Evolutionary conservation across 768 basidiomycete genomes (phyloP), one percentile per base, ranked within the genome.

Genomic region (Mycena crocata): DNA sequence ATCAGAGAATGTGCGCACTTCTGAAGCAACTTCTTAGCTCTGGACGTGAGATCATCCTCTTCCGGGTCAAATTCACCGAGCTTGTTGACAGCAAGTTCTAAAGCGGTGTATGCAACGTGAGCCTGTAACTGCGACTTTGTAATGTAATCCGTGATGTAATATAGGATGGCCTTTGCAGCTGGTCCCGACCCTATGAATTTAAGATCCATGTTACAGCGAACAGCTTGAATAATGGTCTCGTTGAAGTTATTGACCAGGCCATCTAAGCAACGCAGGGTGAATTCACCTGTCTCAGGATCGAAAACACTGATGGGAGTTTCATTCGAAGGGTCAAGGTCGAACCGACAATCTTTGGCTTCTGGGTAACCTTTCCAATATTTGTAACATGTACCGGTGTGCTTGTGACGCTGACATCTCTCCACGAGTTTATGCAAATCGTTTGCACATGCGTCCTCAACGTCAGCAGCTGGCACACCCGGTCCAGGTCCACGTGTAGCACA

Each of bases 131-230:
- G 50, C 12, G 50, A n/a, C 34, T 52, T 52, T 21, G 50, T 52
- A 8, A 52, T 52, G 23, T 52, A 52, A 15, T 52, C 50, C 7
- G 50, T 52, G 30, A 52, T 52, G 23, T 52, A 52, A 24, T 52
- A 35, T 3, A 52, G 15, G 3, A 52, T 35, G 5, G 50, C 50
- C 34, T 52, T 52, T 3, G 50, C 50, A 35, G 30, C 50, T 2
- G 34, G n/a, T 2, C 50, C 50, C 3, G 50, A 52, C 3, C n/a
- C n/a, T 13, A 48, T 48, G 14, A 48, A 48, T 28, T 48, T 48
- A 28, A 48, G 26, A 15, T 48, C 46, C 46, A 48, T 48, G 17
- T 48, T 48, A 15, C 46, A 48, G 1, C 46, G 4, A 8, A 48
- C 30, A 3, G 46, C 23, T 28, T 48, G 8, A 15, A 48, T 15